A percentile compares a stretch with the other conserved stretches of the same genome.
Conservation (phyloP, 2,329 filamentous ascomycete genomes). For the Cercospora zeae-maydis region DNA sequence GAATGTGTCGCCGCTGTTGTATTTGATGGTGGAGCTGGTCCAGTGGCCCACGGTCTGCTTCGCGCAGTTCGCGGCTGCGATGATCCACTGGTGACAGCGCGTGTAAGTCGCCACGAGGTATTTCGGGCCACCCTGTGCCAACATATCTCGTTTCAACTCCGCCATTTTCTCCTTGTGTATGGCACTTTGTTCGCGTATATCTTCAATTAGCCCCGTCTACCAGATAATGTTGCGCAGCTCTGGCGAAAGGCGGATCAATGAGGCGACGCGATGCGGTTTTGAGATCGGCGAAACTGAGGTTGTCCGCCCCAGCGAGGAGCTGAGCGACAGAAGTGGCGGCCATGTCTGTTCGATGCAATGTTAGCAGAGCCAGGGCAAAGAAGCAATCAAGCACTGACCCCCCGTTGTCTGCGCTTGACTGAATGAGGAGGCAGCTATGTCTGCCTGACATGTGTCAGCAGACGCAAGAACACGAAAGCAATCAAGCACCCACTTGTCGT, state of each 20-base stretch:
- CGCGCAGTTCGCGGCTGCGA: no score
- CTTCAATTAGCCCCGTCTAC: neutral
- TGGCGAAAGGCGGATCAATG: neutral
- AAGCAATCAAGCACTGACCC: no score
- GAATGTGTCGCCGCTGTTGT: no score
- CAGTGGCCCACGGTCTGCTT: no score
- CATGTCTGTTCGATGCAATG: neutral
- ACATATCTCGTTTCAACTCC: neutral
- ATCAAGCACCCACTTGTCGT: neutral
- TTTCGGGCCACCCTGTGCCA: neutral
- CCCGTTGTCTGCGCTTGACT: no score
- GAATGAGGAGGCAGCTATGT: neutral
- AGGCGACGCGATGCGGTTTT: neutral
- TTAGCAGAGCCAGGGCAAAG: neutral
- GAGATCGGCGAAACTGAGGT: neutral
- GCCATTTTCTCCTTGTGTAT: neutral
- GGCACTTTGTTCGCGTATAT: neutral
- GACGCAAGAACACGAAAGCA: neutral
- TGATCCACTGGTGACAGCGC: no score
- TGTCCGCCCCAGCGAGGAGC: neutral
- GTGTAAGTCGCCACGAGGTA: no score
- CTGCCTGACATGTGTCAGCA: neutral
- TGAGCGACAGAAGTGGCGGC: neutral
- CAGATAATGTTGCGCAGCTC: conserved; percentile 4
- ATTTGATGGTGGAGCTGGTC: no score